Evolutionary conservation across 2,329 filamentous ascomycete genomes (phyloP).

Genomic region (Epichloe sibirici): DNA sequence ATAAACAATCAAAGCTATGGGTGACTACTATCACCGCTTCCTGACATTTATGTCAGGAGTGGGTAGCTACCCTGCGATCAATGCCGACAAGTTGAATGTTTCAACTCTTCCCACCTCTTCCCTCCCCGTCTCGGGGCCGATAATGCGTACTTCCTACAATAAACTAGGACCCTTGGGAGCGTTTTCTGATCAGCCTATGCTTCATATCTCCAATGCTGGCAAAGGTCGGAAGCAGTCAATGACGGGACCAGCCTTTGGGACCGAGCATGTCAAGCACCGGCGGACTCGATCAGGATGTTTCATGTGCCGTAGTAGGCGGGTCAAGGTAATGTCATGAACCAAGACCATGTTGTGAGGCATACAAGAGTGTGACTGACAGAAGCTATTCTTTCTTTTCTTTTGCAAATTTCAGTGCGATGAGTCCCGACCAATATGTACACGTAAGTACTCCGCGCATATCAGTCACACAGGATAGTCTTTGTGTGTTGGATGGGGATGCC

Average conservation of each 20-base stretch:
- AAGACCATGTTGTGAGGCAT: slow-evolving; percentile 7
- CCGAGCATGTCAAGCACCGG: slow-evolving; percentile 75
- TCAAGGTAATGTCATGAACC: slow-evolving; percentile 45
- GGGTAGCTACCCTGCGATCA: slow-evolving; percentile 25
- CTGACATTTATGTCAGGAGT: slow-evolving; percentile 39
- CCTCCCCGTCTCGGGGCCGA: slow-evolving; percentile 17
- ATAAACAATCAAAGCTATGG: slow-evolving; percentile 25
- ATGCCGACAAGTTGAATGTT: slow-evolving; percentile 27
- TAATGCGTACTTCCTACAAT: slow-evolving; percentile 32
- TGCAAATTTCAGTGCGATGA: slow-evolving; percentile 65
- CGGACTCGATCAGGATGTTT: slow-evolving; percentile 88
- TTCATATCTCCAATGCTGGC: slow-evolving; percentile 34
- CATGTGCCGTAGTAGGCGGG: slow-evolving; percentile 77
- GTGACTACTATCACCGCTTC: slow-evolving; percentile 45
- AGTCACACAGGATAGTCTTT: no score
- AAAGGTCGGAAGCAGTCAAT: slow-evolving; percentile 39
- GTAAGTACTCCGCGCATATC: slow-evolving; percentile 29
- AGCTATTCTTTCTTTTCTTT: background rate
- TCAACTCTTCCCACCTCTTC: slow-evolving; percentile 22
- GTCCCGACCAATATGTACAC: slow-evolving; percentile 71
- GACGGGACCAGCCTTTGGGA: slow-evolving; percentile 29
- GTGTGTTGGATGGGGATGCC: background rate
- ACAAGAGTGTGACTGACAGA: slow-evolving; percentile 15
- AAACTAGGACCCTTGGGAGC: slow-evolving; percentile 37
- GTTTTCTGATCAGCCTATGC: slow-evolving; percentile 37